These are phyloP conservation scores for Moesziomyces sp. DNA, from an alignment of 1,284 basidiomycete species.

Conservation along the genomic window DNA sequence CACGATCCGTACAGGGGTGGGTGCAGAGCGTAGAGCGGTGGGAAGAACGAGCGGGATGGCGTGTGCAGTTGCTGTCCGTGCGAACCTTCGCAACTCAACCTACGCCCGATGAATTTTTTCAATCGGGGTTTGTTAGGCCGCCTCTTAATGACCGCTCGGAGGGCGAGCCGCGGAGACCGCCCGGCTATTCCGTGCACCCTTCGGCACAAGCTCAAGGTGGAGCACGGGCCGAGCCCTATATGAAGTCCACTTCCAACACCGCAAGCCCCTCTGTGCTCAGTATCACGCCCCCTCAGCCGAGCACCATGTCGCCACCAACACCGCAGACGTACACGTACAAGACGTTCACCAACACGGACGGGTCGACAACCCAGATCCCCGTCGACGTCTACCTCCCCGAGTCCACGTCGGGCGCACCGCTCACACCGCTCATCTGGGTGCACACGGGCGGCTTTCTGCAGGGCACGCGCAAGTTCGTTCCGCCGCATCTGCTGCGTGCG, in stretches of 20 bases:
- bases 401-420: conserved; percentile 8
- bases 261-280: no score
- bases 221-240: no score
- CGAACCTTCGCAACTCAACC: no score
- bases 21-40: neutral
- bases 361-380: conserved; percentile 35
- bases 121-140: no score
- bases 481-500: conserved; percentile 47
- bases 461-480: conserved; percentile 53
- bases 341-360: conserved; percentile 43
- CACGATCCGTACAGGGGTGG: neutral
- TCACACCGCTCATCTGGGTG: conserved; percentile 49
- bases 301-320: conserved; percentile 15
- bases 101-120: no score
- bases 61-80: neutral
- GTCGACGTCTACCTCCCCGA: conserved; percentile 53
- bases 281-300: no score
- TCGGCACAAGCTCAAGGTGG: no score
- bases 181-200: no score
- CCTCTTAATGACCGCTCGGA: no score
- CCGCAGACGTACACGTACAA: conserved; percentile 51
- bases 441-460: conserved; percentile 55
- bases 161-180: no score
- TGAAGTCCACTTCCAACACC: no score
- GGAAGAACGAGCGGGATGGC: neutral